Base-by-base conservation (phyloP, 2,329 filamentous ascomycete genomes). In the Aspergillus sp. region DNA sequence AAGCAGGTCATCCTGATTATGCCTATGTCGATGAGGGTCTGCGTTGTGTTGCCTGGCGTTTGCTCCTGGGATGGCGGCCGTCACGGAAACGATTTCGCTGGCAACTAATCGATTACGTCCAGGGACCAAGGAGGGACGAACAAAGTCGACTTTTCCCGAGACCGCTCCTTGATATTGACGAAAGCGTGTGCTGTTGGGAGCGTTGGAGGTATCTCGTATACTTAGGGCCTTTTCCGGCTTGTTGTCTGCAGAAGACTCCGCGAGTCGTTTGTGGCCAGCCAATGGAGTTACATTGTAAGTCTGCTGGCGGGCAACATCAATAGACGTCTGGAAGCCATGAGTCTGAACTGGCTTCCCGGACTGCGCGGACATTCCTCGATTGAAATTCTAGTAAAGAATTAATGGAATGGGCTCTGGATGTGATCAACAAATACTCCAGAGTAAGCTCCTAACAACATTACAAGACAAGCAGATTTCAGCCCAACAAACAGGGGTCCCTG, bases 281-380 rank as follows among this genome's bases (percentile, higher is more conserved):
- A 78, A 30, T 11, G 76, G 66, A 36, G 65, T 66, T 33, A 70
- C 66, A 42, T 73, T 61, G 57, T 73, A 72, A 47, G 71, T 70
- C 13, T 69, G 69, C 45, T 73, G 71, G 41, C 70, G 70, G 42
- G 65, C 71, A 40, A 72, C 56, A 57, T 75, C 72, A 43, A 75
- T 58, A 14, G 77, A 77, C 45, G 77, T 74, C 49, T 80, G 73
- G 30, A 82, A 68, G 51, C 79, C 82, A 56, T 78, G 81, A 52
- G 76, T 77, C 66, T 83, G 79, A 44, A 67, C 55, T 17, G 60
- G 51, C 45, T 64, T 60, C 40, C 53, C 61, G 24, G 59, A 51
- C 44, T 45, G 53, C 35, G 57, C 57, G 47, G 65, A 64, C 65
- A 67, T 70, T 46, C 51, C 61, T 58, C 50, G 48, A 47, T 43